Percentiles rank a stretch among this genome's conserved stretches.
Evolutionary conservation across 108 stramenopile genomes (phyloP).

Genomic region (Mediolabrus comicus): DNA sequence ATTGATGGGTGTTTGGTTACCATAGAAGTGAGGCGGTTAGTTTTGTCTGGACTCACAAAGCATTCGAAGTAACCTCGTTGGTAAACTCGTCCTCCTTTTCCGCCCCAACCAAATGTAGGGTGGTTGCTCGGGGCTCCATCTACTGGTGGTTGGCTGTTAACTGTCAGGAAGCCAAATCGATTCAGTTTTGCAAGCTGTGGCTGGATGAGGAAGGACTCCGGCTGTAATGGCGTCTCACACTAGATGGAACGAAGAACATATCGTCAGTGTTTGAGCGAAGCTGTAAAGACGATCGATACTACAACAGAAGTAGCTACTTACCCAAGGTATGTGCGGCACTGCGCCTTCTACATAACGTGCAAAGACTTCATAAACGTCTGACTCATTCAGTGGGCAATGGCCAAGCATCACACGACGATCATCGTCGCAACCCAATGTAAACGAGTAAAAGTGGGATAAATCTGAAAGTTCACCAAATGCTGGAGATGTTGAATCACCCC

Average conservation of each 20-base stretch:
- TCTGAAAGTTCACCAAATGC: conserved; percentile 94
- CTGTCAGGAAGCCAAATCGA: conserved; percentile 86
- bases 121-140: conserved; percentile 82
- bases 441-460: conserved; percentile 83
- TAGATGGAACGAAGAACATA: conserved; percentile 90
- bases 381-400: conserved; percentile 64
- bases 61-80: conserved; percentile 98
- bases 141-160: conserved; percentile 94
- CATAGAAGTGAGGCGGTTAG: conserved; percentile 62
- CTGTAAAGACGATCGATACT: too few species aligned
- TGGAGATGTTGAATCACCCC: conserved; percentile 90
- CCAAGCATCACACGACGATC: conserved; percentile 94
- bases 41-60: conserved; percentile 84
- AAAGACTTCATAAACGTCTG: conserved; percentile 93
- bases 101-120: conserved; percentile 94
- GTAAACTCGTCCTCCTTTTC: conserved; percentile 90
- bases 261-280: too few species aligned
- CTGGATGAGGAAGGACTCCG: conserved; percentile 87
- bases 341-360: conserved; percentile 87
- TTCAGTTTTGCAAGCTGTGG: conserved; percentile 80
- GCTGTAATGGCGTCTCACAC: conserved; percentile 94
- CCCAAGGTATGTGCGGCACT: conserved; percentile 89
- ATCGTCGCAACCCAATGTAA: conserved; percentile 79
- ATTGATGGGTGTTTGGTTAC: conserved; percentile 55
- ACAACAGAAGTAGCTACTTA: too few species aligned